Conservation (phyloP, 371 early-diverging fungal genomes). For the Mucor lusitanicus region DNA sequence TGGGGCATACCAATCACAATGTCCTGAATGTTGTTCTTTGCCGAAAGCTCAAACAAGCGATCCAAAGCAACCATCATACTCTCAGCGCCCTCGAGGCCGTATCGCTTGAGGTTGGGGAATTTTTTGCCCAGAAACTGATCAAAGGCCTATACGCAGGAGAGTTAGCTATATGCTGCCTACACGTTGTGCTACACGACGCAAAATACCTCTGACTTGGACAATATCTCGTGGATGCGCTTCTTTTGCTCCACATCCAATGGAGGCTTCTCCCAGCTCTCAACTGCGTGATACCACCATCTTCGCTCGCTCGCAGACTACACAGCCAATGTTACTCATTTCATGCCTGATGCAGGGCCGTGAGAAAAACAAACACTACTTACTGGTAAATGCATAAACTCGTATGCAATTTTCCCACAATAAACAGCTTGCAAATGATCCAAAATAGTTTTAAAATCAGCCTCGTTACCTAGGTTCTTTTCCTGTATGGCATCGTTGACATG, state of each 20-base stretch:
- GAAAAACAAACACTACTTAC: slow-evolving; percentile 34
- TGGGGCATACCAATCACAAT: slow-evolving; percentile 95
- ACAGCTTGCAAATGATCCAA: slow-evolving; percentile 70
- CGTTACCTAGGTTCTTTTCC: slow-evolving; percentile 35
- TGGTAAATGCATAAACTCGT: slow-evolving; percentile 93
- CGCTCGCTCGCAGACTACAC: slow-evolving; percentile 79
- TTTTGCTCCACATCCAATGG: slow-evolving; percentile 62
- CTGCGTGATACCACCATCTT: slow-evolving; percentile 86
- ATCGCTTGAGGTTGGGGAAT: slow-evolving; percentile 94
- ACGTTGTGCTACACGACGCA: not conserved
- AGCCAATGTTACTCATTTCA: not conserved
- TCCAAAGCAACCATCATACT: slow-evolving; percentile 93
- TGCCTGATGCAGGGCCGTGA: not conserved
- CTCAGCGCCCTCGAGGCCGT: slow-evolving; percentile 97
- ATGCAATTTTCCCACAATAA: slow-evolving; percentile 89
- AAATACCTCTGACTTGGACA: slow-evolving; percentile 79
- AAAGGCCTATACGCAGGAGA: slow-evolving; percentile 57
- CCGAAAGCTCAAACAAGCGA: slow-evolving; percentile 75
- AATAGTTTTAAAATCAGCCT: slow-evolving; percentile 71
- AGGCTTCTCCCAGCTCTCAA: slow-evolving; percentile 76
- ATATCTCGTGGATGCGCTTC: slow-evolving; percentile 71
- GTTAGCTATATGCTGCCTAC: too few species aligned
- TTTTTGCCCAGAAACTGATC: slow-evolving; percentile 96
- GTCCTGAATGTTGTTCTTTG: slow-evolving; percentile 72
- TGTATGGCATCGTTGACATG: slow-evolving; percentile 65